Conservation (phyloP, 2,329 filamentous ascomycete genomes). For the Geosmithia putterillii region DNA sequence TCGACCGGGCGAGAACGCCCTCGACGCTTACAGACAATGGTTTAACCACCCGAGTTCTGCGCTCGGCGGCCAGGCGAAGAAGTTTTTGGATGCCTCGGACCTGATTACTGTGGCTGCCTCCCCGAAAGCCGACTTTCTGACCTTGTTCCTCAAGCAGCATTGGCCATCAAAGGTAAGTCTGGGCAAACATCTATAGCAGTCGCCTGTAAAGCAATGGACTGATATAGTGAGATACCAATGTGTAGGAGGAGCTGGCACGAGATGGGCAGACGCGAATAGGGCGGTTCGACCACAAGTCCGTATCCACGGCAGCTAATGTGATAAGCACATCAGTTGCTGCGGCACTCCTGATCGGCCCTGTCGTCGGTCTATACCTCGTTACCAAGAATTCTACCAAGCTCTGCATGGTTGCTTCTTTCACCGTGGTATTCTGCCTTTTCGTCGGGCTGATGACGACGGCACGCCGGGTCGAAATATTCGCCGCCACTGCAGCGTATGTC, state of each 20-base stretch:
- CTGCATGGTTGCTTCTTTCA: slow-evolving; percentile 14
- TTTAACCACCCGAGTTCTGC: not conserved
- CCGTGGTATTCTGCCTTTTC: slow-evolving; percentile 2
- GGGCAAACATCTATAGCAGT: not conserved
- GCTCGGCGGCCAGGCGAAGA: not conserved
- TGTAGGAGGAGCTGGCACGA: not conserved
- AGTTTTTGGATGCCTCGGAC: not conserved
- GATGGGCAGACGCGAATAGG: not conserved
- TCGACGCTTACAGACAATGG: not conserved
- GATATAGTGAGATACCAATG: no score
- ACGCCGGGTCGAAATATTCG: slow-evolving; percentile 4
- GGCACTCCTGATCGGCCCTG: slow-evolving; percentile 1
- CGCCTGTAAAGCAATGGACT: no score
- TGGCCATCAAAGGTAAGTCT: slow-evolving; percentile 1
- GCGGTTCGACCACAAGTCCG: not conserved
- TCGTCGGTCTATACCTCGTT: slow-evolving; percentile 1
- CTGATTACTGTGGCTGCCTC: slow-evolving; percentile 1
- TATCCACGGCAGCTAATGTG: not conserved
- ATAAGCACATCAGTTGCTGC: slow-evolving; percentile 1
- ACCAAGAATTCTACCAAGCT: slow-evolving; percentile 14
- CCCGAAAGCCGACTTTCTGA: not conserved
- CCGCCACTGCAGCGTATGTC: slow-evolving; percentile 5
- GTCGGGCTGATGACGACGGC: slow-evolving; percentile 3
- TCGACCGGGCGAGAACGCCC: not conserved
- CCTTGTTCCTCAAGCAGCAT: not conserved